These are phyloP conservation scores for Plasmopara viticola DNA, from an alignment of 352 stramenopile species.

Conservation along the genomic window DNA sequence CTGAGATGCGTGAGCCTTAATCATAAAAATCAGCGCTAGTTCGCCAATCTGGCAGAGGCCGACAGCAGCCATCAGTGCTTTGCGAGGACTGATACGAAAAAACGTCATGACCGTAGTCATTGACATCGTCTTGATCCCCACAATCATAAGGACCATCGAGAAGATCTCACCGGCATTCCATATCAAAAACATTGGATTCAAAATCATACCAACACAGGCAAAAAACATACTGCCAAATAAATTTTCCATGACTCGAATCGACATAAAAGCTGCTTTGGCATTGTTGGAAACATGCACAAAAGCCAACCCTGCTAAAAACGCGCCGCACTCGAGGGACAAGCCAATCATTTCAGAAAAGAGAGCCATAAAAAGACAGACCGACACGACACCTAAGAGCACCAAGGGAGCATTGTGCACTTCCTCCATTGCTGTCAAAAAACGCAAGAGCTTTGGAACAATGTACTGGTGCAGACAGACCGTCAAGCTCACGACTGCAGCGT, in stretches of 20 bases:
- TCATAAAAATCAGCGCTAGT: constrained; percentile 86
- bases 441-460: constrained; percentile 60
- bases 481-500: constrained; percentile 61
- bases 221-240: constrained; percentile 88
- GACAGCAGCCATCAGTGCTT: constrained; percentile 64
- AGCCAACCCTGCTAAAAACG: constrained; percentile 73
- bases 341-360: constrained; percentile 79
- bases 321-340: constrained; percentile 75
- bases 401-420: constrained; percentile 74
- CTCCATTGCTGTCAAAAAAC: constrained; percentile 74
- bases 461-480: constrained; percentile 64
- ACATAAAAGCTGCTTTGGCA: constrained; percentile 68
- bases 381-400: constrained; percentile 76
- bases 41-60: constrained; percentile 82
- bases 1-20: constrained; percentile 79
- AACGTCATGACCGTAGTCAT: constrained; percentile 79
- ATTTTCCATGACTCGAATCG: constrained; percentile 84
- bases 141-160: constrained; percentile 75
- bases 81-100: constrained; percentile 65
- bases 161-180: constrained; percentile 74
- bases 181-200: constrained; percentile 77
- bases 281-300: constrained; percentile 68
- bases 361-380: constrained; percentile 79
- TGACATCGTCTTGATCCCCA: constrained; percentile 67
- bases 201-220: constrained; percentile 82